phyloP scores from a whole-genome alignment of 169 alveolate species.

The Cardiosporidium cionae region DNA sequence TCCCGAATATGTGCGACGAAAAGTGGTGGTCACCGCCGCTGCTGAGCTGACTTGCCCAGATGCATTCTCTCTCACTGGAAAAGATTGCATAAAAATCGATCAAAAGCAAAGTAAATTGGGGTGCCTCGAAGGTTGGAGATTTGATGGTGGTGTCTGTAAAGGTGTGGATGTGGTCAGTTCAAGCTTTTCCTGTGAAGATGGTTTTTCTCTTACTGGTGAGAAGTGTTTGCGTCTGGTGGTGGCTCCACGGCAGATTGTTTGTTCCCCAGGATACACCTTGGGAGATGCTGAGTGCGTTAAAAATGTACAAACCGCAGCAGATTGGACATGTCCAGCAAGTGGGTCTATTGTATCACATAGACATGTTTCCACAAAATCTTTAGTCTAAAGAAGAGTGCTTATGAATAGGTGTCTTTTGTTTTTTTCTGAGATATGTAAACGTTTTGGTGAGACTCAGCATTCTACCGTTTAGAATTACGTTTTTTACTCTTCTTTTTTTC shows the following conservation, averaged over 20 bases:
- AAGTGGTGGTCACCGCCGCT: slow-evolving; percentile 5
- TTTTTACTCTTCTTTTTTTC: no score
- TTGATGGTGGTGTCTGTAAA: slow-evolving; percentile 3
- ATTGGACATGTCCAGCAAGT: slow-evolving; percentile 14
- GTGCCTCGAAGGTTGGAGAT: slow-evolving; percentile 15
- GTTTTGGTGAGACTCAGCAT: no score
- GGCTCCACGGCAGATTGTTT: slow-evolving; percentile 14
- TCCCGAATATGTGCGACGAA: slow-evolving; percentile 9
- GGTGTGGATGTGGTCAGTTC: slow-evolving; percentile 5
- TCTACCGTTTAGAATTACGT: no score
- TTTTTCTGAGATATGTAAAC: no score
- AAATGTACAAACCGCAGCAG: slow-evolving; percentile 1
- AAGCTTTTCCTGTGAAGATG: not conserved
- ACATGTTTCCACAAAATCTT: no score
- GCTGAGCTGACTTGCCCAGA: slow-evolving; percentile 6
- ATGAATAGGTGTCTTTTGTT: no score
- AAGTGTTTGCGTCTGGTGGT: not conserved
- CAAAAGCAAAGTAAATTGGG: slow-evolving; percentile 17
- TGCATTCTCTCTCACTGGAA: not conserved
- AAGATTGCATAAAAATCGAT: slow-evolving; percentile 12
- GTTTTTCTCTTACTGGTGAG: slow-evolving; percentile 2
- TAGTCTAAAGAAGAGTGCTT: no score
- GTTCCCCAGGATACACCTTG: slow-evolving; percentile 10
- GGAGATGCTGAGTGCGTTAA: slow-evolving; percentile 1
- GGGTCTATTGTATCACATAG: no score